A percentile compares a stretch with the other conserved stretches of the same genome.
phyloP scores from a whole-genome alignment of 805 yeast species.

The Lachancea cidri region DNA sequence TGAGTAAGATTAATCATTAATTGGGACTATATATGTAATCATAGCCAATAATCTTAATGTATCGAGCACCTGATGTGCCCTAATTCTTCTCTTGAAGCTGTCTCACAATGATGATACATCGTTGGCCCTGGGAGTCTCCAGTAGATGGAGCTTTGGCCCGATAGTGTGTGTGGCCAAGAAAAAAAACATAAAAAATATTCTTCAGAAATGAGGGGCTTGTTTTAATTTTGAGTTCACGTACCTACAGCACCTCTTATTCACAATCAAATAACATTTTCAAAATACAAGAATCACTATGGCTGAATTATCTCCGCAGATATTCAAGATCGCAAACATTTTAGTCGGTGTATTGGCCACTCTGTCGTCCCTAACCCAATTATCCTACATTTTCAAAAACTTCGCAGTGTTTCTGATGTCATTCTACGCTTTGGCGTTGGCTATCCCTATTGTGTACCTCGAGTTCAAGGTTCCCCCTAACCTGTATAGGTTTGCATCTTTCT shows the following conservation, averaged over 20 bases:
- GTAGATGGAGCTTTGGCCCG: neutral
- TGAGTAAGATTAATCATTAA: too few species aligned
- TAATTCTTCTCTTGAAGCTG: too few species aligned
- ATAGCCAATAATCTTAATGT: too few species aligned
- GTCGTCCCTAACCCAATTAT: constrained; percentile 20
- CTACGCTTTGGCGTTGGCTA: constrained; percentile 53
- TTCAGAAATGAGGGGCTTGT: neutral
- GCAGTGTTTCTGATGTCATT: constrained; percentile 51
- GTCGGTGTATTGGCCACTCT: constrained; percentile 51
- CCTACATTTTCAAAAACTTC: constrained; percentile 19
- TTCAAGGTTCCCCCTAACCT: constrained; percentile 50
- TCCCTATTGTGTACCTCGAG: constrained; percentile 42
- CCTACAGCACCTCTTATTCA: neutral
- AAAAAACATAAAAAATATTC: too few species aligned
- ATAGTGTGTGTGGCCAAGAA: neutral
- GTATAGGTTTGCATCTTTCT: constrained; percentile 60
- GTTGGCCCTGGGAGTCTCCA: too few species aligned
- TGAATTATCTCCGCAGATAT: constrained; percentile 15
- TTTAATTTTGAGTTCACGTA: too few species aligned
- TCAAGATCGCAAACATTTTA: constrained; percentile 43
- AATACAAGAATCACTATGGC: constrained; percentile 5
- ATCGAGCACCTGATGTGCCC: too few species aligned
- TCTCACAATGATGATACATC: too few species aligned
- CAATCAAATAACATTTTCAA: neutral
- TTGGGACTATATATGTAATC: too few species aligned